phyloP scores from a whole-genome alignment of 768 basidiomycete species.

The Hericium alpestre region DNA sequence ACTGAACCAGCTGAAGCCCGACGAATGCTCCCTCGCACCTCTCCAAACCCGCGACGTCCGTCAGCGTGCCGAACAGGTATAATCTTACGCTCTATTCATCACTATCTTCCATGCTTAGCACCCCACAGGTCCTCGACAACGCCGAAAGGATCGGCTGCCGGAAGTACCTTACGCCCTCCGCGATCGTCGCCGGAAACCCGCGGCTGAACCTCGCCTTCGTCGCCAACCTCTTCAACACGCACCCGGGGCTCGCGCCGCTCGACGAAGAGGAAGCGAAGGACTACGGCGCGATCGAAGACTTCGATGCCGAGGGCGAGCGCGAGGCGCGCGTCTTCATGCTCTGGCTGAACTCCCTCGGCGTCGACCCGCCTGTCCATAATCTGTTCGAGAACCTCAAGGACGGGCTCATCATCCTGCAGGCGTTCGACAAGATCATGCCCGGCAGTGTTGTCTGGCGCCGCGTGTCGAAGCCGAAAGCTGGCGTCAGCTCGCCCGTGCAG shows the following conservation, averaged over 20 bases:
- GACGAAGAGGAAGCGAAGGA: slow-evolving; percentile 91
- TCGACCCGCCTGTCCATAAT: slow-evolving; percentile 94
- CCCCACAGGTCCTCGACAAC: slow-evolving; percentile 69
- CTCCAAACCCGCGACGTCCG: slow-evolving; percentile 77
- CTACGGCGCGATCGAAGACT: slow-evolving; percentile 86
- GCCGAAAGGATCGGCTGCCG: slow-evolving; percentile 90
- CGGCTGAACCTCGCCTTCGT: slow-evolving; percentile 97
- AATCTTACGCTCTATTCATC: slow-evolving; percentile 1
- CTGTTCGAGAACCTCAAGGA: slow-evolving; percentile 94
- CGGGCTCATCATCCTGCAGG: slow-evolving; percentile 84
- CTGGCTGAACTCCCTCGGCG: slow-evolving; percentile 95
- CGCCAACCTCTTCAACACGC: slow-evolving; percentile 97
- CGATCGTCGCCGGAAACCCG: slow-evolving; percentile 89
- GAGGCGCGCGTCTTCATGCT: slow-evolving; percentile 97
- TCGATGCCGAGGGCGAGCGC: slow-evolving; percentile 97
- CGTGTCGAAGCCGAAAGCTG: slow-evolving; percentile 86
- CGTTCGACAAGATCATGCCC: slow-evolving; percentile 91
- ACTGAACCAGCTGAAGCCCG: slow-evolving; percentile 90
- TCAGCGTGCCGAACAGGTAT: slow-evolving; percentile 74
- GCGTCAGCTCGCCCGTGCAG: slow-evolving; percentile 22
- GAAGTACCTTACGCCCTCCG: slow-evolving; percentile 88
- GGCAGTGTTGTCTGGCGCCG: slow-evolving; percentile 91
- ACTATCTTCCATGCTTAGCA: background rate
- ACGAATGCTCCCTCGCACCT: slow-evolving; percentile 83
- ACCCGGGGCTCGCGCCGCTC: slow-evolving; percentile 88